Base-by-base conservation (phyloP, 495 filamentous ascomycete species). In the Daldinia loculata region DNA sequence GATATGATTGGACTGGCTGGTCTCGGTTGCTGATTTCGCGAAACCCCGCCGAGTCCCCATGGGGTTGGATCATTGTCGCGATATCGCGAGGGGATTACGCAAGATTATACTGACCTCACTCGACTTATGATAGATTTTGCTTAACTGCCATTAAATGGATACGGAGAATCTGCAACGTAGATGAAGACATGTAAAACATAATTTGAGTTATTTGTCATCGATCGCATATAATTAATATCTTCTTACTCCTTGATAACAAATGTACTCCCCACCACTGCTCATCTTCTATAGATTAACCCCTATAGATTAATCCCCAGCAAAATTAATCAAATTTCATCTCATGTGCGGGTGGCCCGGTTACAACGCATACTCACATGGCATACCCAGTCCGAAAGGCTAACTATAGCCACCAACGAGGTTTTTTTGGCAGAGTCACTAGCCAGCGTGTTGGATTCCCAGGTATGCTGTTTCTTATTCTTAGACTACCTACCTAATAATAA, bases 21-120 rank as follows among this genome's bases (percentile, higher is more conserved):
- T 2, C 22, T 72, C 69, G 64, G 69, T 39, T 60, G 8, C 4
- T 67, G 27, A 60, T 72, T 48, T 64, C 26, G 69, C 64, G 64
- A 67, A 60, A 60, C 26, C 52, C 68, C 51, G 56, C 52, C 52
- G 58, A 51, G n/a, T 50, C 39, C 52, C 57, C 63, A 29, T 62
- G 22, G 60, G 43, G 60, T 59, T 45, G 60, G 34, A 29, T 30
- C 41, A 45, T 62, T 63, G 39, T 66, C 62, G 32, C 62, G 62
- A 70, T 61, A 36, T 22, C 30, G 57, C 62, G 61, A 57, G 50
- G 29, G 15, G 50, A 57, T 66, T 57, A 36, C 24, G 39, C 56
- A 61, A 60, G 55, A 68, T 50, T 62, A 68, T 68, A 61, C 57
- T 50, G 48, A 66, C 63, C 4, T 66, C 19, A 15, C 41, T 45